Base-by-base conservation (phyloP, 192 early-diverging fungal species). In the Spizellomyces sp. region DNA sequence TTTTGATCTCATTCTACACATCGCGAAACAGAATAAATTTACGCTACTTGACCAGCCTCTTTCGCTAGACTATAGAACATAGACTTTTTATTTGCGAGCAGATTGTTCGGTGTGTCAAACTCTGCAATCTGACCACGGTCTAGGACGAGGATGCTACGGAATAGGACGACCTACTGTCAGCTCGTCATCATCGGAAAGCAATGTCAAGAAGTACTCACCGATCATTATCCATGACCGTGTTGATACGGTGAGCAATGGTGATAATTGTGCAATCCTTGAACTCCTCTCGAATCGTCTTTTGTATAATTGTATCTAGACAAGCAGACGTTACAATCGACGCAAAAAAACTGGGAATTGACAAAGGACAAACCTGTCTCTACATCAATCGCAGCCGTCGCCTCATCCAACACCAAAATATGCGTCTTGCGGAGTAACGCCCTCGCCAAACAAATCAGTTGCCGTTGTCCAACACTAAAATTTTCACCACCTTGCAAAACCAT, bases 181-280 rank as follows among this genome's bases (percentile, higher is more conserved):
- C 2, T 61, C 22, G 27, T 15, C 41, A 61, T 61, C 22, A 12
- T 4, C 12, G 59, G 12, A 61, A 61, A 41, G 12, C 59, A 61
- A 17, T 14, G 41, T 36, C 27, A 36, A 36, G 3, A 36, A 36
- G 27, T 36, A 36, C 27, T 36, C 27, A 36, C 50, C 19, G 66
- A 57, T 72, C 70, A 41, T 52, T 56, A 54, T 72, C 70, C 70
- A 72, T 63, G 22, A 72, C 70, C 2, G 92, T 94, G 77, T 93
- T 91, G 73, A 94, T 84, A 42, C 93, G 80, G 58, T 94, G 92
- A 0, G 91, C 92, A 84, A 94, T 94, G 44, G 90, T 91, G 62
- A 93, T 66, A 9, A 93, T 87, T 4, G 92, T 94, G 76, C 88
- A 92, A 50, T 90, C 72, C n/a, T 70, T 67, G 66, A 94, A 92